Evolutionary conservation across 306 rosid species (phyloP).

Genomic region (Hylodesmum podocarpum): DNA sequence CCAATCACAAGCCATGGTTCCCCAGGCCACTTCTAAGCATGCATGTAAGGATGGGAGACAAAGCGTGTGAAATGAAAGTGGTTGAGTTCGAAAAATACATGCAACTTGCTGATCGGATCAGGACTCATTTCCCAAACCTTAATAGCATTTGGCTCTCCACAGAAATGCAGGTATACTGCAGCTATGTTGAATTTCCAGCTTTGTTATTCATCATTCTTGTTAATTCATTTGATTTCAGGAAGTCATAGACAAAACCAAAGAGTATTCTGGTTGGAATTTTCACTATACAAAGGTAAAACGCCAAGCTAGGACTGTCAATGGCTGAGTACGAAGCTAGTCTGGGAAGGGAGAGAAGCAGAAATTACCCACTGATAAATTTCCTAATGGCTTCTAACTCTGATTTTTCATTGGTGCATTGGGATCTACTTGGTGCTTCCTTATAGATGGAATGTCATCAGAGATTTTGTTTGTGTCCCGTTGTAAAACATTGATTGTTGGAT

Average conservation of each 20-base stretch:
- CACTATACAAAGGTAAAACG: conserved; percentile 64
- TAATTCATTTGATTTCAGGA: conserved; percentile 44
- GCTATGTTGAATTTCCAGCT: not conserved
- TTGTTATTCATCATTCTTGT: not conserved
- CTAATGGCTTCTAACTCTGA: conserved; percentile 77
- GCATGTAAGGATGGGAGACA: conserved; percentile 95
- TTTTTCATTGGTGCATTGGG: conserved; percentile 81
- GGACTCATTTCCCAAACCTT: conserved; percentile 71
- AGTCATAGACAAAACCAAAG: conserved; percentile 60
- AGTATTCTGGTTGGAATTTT: conserved; percentile 62
- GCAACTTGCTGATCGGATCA: conserved; percentile 61
- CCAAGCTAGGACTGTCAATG: conserved; percentile 67
- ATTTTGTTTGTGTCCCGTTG: no score
- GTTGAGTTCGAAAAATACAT: conserved; percentile 72
- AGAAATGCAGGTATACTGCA: conserved; percentile 79
- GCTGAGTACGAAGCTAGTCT: conserved; percentile 66
- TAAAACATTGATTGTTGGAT: no score
- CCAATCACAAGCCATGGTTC: conserved; percentile 71
- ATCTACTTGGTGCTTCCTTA: conserved; percentile 77
- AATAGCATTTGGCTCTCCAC: conserved; percentile 75
- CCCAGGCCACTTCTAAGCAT: conserved; percentile 77
- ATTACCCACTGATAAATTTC: conserved; percentile 74
- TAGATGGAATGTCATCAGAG: conserved; percentile 92
- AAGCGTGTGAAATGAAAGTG: conserved; percentile 83
- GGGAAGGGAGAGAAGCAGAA: conserved; percentile 71